Conservation (phyloP, 768 basidiomycete species). For the Macrolepiota dolichaula region DNA sequence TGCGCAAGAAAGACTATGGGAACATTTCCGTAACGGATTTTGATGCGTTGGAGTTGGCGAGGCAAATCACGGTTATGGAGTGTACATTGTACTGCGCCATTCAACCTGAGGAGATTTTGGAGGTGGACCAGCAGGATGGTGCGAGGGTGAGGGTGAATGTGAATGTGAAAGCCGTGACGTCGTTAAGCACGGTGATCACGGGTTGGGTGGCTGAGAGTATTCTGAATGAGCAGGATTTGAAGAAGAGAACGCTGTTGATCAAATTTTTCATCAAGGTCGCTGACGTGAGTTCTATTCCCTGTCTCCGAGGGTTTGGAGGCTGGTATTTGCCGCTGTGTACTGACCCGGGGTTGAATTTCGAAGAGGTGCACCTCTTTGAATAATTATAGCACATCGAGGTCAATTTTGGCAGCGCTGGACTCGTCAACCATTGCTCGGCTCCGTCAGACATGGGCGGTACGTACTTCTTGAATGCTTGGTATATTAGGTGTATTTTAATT, state of each 20-base stretch:
- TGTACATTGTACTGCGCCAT: slow-evolving; percentile 84
- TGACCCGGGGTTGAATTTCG: slow-evolving; percentile 7
- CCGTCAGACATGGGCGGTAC: slow-evolving; percentile 89
- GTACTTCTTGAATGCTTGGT: slow-evolving; percentile 24
- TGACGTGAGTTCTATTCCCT: slow-evolving; percentile 54
- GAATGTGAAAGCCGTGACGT: slow-evolving; percentile 81
- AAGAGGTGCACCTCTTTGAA: slow-evolving; percentile 81
- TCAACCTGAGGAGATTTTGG: slow-evolving; percentile 83
- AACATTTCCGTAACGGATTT: slow-evolving; percentile 82
- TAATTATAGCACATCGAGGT: slow-evolving; percentile 92
- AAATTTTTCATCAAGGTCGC: slow-evolving; percentile 95
- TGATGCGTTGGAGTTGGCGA: slow-evolving; percentile 85
- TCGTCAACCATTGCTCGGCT: slow-evolving; percentile 92
- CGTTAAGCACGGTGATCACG: slow-evolving; percentile 88
- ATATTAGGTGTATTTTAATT: background rate
- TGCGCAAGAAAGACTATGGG: slow-evolving; percentile 64
- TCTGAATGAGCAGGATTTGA: slow-evolving; percentile 83
- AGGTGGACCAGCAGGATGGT: slow-evolving; percentile 71
- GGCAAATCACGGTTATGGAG: slow-evolving; percentile 95
- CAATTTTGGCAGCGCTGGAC: slow-evolving; percentile 91
- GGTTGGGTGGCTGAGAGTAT: slow-evolving; percentile 97
- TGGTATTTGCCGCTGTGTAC: slow-evolving; percentile 4
- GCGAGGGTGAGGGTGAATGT: slow-evolving; percentile 39
- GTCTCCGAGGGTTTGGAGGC: slow-evolving; percentile 1
- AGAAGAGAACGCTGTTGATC: slow-evolving; percentile 72